These are phyloP conservation scores for Whalleya microplaca DNA, from an alignment of 2,329 filamentous ascomycete species.

Conservation along the genomic window DNA sequence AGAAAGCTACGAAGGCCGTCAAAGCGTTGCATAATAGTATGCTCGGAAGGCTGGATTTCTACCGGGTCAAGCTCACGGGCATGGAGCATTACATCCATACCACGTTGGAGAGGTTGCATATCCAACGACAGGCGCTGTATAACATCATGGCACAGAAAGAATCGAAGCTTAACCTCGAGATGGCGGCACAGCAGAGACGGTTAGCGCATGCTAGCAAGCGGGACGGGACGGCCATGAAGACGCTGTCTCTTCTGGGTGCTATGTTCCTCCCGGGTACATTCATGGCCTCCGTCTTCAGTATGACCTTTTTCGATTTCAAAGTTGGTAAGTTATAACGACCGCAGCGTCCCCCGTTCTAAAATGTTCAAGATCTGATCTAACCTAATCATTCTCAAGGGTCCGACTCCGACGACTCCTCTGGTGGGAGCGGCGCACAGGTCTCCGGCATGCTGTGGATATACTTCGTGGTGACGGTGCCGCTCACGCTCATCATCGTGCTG, in stretches of 20 bases:
- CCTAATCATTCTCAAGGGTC: slow-evolving; percentile 6
- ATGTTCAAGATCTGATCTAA: not conserved
- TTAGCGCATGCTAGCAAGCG: slow-evolving; percentile 64
- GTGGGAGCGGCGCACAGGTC: slow-evolving; percentile 46
- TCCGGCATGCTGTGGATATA: slow-evolving; percentile 64
- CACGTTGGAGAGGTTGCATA: slow-evolving; percentile 62
- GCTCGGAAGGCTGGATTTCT: slow-evolving; percentile 60
- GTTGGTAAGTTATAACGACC: slow-evolving; percentile 39
- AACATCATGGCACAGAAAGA: slow-evolving; percentile 70
- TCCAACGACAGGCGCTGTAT: slow-evolving; percentile 67
- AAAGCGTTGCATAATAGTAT: slow-evolving; percentile 54
- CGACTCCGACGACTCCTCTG: slow-evolving; percentile 24
- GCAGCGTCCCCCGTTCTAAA: not conserved
- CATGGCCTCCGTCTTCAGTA: slow-evolving; percentile 66
- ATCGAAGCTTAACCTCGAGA: slow-evolving; percentile 65
- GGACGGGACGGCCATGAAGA: slow-evolving; percentile 68
- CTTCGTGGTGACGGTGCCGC: slow-evolving; percentile 62
- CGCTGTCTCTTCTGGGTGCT: slow-evolving; percentile 64
- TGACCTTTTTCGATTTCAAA: slow-evolving; percentile 69
- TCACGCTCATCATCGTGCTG: slow-evolving; percentile 58
- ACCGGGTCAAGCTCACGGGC: slow-evolving; percentile 62
- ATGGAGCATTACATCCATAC: slow-evolving; percentile 67
- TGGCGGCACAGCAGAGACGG: slow-evolving; percentile 62
- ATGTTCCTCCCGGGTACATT: slow-evolving; percentile 67
- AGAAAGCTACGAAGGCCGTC: slow-evolving; percentile 24